Conservation (phyloP, 495 filamentous ascomycete genomes). For the Podospora conica region DNA sequence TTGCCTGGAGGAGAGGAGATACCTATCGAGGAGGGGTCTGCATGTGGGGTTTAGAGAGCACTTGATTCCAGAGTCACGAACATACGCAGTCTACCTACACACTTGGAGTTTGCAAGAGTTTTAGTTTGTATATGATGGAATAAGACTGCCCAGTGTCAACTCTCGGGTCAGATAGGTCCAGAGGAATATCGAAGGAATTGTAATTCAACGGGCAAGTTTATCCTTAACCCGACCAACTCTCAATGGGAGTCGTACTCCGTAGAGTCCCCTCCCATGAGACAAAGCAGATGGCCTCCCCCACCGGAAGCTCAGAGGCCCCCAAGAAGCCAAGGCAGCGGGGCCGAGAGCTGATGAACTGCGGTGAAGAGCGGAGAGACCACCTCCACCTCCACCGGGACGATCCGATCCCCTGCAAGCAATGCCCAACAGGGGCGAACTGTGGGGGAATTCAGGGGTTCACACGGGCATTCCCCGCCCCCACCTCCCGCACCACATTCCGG, state of each 20-base stretch:
- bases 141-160: neutral
- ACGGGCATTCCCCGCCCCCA: slow-evolving; percentile 1
- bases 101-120: too few species aligned
- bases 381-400: neutral
- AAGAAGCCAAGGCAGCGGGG: neutral
- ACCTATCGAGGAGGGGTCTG: too few species aligned
- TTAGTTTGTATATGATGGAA: neutral
- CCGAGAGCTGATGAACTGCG: neutral
- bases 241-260: neutral
- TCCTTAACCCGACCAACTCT: neutral
- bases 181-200: too few species aligned
- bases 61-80: neutral
- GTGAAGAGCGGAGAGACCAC: neutral
- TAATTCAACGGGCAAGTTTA: neutral
- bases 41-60: too few species aligned
- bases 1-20: too few species aligned
- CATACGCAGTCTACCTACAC: neutral
- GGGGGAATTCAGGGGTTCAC: neutral
- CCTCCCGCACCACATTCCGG: neutral
- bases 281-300: neutral
- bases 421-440: neutral
- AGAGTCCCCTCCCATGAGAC: neutral
- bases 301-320: neutral
- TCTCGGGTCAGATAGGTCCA: neutral
- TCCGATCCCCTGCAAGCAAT: neutral